Conservation (phyloP, 2,329 filamentous ascomycete species). For the Botrytis byssoidea region DNA sequence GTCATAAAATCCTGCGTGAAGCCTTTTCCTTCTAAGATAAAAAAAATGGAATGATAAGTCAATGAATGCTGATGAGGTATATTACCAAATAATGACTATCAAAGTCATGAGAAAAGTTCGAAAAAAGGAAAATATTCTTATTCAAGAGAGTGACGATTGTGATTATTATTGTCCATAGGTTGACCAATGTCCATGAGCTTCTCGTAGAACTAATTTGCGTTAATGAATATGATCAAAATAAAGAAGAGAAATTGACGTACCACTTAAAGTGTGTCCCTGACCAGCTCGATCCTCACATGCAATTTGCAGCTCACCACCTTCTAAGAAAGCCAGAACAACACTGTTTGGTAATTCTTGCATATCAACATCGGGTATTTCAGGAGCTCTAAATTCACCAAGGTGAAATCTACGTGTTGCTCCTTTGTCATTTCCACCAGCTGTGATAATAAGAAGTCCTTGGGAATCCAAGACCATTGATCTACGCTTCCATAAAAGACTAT, state of each 20-base stretch:
- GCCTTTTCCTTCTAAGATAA: conserved; percentile 1
- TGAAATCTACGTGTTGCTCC: conserved; percentile 76
- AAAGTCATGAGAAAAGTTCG: background rate
- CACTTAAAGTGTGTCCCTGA: conserved; percentile 53
- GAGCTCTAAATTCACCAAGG: conserved; percentile 76
- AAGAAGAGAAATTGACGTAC: conserved; percentile 29
- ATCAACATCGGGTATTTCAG: conserved; percentile 84
- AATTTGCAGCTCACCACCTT: conserved; percentile 62
- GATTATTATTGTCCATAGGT: conserved; percentile 30
- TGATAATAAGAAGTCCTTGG: conserved; percentile 77
- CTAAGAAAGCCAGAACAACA: conserved; percentile 59
- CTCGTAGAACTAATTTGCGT: conserved; percentile 32
- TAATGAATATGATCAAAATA: conserved; percentile 18
- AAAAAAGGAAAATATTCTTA: conserved; percentile 6
- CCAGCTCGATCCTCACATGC: conserved; percentile 62
- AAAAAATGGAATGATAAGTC: background rate
- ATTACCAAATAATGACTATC: conserved; percentile 18
- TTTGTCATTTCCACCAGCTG: conserved; percentile 43
- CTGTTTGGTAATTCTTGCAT: conserved; percentile 91
- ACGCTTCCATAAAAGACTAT: conserved; percentile 94
- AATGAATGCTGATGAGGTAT: conserved; percentile 6
- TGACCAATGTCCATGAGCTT: conserved; percentile 34
- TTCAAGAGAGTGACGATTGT: conserved; percentile 14
- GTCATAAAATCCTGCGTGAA: conserved; percentile 18
- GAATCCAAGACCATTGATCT: conserved; percentile 83